These are phyloP conservation scores for Petasospora fabianii DNA, from an alignment of 1,139 yeast genomes.

Conservation along the genomic window DNA sequence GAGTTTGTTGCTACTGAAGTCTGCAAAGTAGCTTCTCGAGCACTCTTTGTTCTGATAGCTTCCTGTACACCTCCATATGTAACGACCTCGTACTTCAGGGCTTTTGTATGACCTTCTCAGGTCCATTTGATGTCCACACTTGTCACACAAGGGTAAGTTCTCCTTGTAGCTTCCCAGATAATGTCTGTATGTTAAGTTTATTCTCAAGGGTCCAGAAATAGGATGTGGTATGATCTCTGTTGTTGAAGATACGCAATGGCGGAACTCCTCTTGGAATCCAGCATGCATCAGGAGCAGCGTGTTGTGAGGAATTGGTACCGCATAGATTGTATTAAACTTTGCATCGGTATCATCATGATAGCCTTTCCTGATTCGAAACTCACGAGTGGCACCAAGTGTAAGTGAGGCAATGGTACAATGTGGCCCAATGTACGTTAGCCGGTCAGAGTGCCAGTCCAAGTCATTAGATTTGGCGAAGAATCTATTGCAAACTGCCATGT, in stretches of 20 bases:
- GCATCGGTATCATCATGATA: constrained; percentile 25
- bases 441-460: constrained; percentile 73
- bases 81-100: constrained; percentile 42
- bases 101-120: constrained; percentile 45
- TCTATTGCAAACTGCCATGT: constrained; percentile 52
- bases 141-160: constrained; percentile 47
- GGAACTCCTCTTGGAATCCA: constrained; percentile 70
- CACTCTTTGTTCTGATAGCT: constrained; percentile 37
- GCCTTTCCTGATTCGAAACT: constrained; percentile 50
- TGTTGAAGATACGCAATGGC: constrained; percentile 48
- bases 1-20: constrained; percentile 34
- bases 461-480: constrained; percentile 47
- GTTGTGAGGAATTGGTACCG: constrained; percentile 63
- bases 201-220: constrained; percentile 45
- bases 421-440: constrained; percentile 67
- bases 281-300: constrained; percentile 67
- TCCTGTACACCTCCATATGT: constrained; percentile 50
- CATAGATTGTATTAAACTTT: constrained; percentile 34
- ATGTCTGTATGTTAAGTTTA: constrained; percentile 63
- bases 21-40: constrained; percentile 46
- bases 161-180: constrained; percentile 37
- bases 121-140: constrained; percentile 44
- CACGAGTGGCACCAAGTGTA: constrained; percentile 64
- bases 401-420: constrained; percentile 61
- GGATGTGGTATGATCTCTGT: constrained; percentile 41